Evolutionary conservation across 2,329 filamentous ascomycete species (phyloP).

Genomic region (Venturia carpophila): DNA sequence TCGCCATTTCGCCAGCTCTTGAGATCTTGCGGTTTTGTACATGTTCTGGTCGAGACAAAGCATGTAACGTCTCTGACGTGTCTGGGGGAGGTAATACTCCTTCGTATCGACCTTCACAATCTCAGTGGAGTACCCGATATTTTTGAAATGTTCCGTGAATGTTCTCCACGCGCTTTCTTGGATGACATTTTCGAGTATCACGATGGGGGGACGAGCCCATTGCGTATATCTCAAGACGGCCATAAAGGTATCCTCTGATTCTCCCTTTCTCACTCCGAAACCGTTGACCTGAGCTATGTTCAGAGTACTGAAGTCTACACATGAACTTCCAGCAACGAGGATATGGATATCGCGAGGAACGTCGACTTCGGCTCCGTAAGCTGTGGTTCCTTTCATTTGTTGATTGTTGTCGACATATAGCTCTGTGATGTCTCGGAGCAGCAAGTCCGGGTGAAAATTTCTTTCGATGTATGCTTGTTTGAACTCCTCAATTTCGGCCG

Average conservation of each 20-base stretch:
- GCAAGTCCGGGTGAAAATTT: constrained; percentile 36
- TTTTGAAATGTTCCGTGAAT: constrained; percentile 39
- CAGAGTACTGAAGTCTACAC: constrained; percentile 63
- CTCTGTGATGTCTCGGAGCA: constrained; percentile 40
- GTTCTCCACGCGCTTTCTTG: constrained; percentile 49
- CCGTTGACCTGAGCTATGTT: constrained; percentile 49
- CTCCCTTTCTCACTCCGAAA: constrained; percentile 45
- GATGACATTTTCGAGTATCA: constrained; percentile 60
- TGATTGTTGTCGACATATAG: constrained; percentile 52
- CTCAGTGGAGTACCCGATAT: constrained; percentile 49
- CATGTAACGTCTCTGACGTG: constrained; percentile 40
- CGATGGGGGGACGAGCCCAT: constrained; percentile 50
- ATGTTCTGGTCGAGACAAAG: constrained; percentile 33
- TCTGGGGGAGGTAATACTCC: constrained; percentile 66
- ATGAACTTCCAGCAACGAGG: constrained; percentile 65
- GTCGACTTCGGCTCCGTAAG: constrained; percentile 51
- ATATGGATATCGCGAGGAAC: constrained; percentile 56
- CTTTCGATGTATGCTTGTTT: constrained; percentile 43
- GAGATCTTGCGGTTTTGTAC: constrained; percentile 20
- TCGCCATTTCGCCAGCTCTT: constrained; percentile 34
- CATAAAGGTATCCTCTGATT: constrained; percentile 58
- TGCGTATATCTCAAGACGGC: constrained; percentile 52
- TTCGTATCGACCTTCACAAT: constrained; percentile 56
- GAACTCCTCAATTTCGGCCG: constrained; percentile 39
- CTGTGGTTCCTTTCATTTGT: constrained; percentile 48